Percentiles rank a stretch among this genome's conserved stretches.
These are phyloP conservation scores for Chytridium lagenaria DNA, from an alignment of 371 early-diverging fungal genomes.

Conservation along the genomic window DNA sequence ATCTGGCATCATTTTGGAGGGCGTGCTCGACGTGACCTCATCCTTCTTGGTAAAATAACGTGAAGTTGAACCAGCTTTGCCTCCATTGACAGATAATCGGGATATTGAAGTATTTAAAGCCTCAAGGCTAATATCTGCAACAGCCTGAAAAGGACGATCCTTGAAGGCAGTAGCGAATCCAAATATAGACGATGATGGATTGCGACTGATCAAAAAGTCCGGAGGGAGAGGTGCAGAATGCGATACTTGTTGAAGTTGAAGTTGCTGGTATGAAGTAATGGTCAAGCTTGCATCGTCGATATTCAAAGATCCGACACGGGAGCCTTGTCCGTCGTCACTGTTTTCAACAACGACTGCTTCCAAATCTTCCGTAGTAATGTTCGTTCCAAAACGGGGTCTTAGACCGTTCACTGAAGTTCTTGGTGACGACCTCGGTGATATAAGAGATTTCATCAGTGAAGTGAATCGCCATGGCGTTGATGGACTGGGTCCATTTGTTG, in stretches of 20 bases:
- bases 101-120: conserved; percentile 10
- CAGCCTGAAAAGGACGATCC: conserved; percentile 6
- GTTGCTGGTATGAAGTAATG: neutral
- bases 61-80: neutral
- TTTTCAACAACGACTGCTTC: neutral
- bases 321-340: conserved; percentile 1
- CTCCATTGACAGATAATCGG: conserved; percentile 9
- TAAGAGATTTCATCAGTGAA: neutral
- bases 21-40: neutral
- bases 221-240: neutral
- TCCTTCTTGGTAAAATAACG: neutral
- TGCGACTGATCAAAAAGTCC: neutral
- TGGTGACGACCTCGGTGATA: conserved; percentile 2
- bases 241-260: conserved; percentile 6
- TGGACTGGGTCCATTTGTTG: neutral
- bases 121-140: conserved; percentile 8
- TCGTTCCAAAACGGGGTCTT: neutral
- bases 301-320: conserved; percentile 4
- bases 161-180: conserved; percentile 12
- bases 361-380: neutral
- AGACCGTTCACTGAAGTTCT: neutral
- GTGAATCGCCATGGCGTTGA: neutral
- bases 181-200: conserved; percentile 8
- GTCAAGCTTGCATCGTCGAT: neutral
- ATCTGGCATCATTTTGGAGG: neutral